Evolutionary conservation across 2,329 filamentous ascomycete genomes (phyloP).

Genomic region (Ophiostoma himal-ulmi): DNA sequence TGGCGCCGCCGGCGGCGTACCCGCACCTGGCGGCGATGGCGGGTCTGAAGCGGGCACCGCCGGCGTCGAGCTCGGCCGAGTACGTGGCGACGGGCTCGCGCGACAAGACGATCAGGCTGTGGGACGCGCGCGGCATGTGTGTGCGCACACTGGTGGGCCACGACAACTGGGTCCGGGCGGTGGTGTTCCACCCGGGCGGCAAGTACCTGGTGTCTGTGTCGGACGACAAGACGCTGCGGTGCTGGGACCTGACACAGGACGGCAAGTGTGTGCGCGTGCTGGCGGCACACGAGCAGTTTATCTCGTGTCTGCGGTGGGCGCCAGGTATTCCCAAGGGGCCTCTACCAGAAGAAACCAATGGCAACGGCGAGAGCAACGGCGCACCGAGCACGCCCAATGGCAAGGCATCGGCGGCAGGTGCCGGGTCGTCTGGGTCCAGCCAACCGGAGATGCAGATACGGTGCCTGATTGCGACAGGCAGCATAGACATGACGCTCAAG

Average conservation of each 20-base stretch:
- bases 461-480: conserved; percentile 81
- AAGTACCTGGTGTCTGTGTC: conserved; percentile 81
- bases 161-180: conserved; percentile 85
- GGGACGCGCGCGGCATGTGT: conserved; percentile 77
- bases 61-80: conserved; percentile 68
- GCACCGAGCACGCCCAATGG: conserved; percentile 35
- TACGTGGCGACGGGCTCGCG: conserved; percentile 84
- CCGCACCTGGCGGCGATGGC: conserved; percentile 69
- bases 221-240: conserved; percentile 87
- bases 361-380: conserved; percentile 27
- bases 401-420: conserved; percentile 6
- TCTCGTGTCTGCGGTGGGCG: conserved; percentile 83
- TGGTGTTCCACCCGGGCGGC: conserved; percentile 86
- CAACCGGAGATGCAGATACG: conserved; percentile 57
- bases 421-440: not conserved
- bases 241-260: conserved; percentile 90
- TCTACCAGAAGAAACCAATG: conserved; percentile 28
- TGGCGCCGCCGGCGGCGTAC: conserved; percentile 76
- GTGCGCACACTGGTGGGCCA: conserved; percentile 82
- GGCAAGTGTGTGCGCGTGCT: conserved; percentile 83
- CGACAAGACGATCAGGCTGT: conserved; percentile 86
- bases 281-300: conserved; percentile 72
- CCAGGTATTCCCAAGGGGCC: conserved; percentile 64
- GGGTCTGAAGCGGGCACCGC: conserved; percentile 75
- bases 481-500: conserved; percentile 73